Conservation (phyloP, 164 flowering plant species). For the Vitis cinerea region DNA sequence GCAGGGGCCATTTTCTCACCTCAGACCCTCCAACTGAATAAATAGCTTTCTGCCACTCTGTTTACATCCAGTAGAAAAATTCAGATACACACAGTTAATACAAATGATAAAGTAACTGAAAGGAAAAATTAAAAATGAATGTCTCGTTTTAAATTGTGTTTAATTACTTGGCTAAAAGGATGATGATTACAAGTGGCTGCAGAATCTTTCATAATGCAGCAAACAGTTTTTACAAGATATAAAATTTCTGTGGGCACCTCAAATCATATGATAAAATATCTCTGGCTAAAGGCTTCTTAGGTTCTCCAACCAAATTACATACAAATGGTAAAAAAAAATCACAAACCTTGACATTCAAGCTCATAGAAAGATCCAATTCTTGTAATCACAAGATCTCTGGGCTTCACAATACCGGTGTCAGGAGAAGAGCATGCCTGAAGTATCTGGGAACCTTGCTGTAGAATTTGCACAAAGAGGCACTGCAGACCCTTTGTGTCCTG, state of each 20-base stretch:
- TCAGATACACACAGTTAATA: background rate
- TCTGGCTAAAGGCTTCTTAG: background rate
- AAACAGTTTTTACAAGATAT: background rate
- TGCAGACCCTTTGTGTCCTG: constrained; percentile 98
- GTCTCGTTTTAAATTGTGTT: too few relatives aligned
- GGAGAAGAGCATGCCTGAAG: constrained; percentile 66
- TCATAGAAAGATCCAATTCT: constrained; percentile 94
- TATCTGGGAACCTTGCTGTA: constrained; percentile 92
- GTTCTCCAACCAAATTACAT: background rate
- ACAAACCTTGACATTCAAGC: constrained; percentile 90
- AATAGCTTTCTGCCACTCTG: constrained; percentile 99
- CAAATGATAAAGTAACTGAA: background rate
- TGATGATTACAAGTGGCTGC: background rate
- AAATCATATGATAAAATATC: background rate
- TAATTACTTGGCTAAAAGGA: too few relatives aligned
- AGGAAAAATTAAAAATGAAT: background rate
- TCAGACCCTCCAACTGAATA: constrained; percentile 87
- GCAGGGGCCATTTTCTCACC: constrained; percentile 90
- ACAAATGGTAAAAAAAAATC: background rate
- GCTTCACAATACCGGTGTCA: constrained; percentile 56
- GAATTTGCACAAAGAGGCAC: constrained; percentile 81
- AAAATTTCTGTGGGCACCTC: background rate
- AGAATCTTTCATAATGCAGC: background rate
- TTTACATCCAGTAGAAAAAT: constrained; percentile 14
- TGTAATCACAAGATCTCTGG: constrained; percentile 89